Conservation (phyloP, 2,329 filamentous ascomycete genomes). For the Graphilbum fragrans region DNA sequence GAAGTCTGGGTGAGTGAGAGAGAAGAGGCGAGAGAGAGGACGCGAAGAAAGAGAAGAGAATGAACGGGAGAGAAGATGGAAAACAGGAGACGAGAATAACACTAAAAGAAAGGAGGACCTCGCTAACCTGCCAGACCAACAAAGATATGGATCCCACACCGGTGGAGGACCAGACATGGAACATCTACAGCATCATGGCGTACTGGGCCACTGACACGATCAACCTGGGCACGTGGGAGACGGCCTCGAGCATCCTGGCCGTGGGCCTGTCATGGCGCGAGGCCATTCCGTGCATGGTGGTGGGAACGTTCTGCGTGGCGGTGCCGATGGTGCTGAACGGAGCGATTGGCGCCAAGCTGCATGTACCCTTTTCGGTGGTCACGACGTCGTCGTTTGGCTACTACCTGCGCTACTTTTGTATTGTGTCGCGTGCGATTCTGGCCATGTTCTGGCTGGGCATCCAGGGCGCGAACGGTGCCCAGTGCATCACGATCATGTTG, state of each 20-base stretch:
- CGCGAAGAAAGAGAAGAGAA: not conserved
- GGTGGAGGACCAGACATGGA: slow-evolving; percentile 22
- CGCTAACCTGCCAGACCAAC: slow-evolving; percentile 10
- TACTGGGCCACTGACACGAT: slow-evolving; percentile 16
- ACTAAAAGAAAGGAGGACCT: not conserved
- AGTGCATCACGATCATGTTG: slow-evolving; percentile 18
- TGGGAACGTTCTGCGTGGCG: slow-evolving; percentile 42
- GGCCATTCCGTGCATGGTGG: slow-evolving; percentile 18
- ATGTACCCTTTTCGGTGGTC: slow-evolving; percentile 34
- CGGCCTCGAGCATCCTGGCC: slow-evolving; percentile 4
- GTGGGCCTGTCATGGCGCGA: slow-evolving; percentile 6
- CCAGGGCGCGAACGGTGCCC: slow-evolving; percentile 33
- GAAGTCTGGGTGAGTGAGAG: slow-evolving; percentile 14
- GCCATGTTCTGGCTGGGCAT: slow-evolving; percentile 27
- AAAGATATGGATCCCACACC: slow-evolving; percentile 23
- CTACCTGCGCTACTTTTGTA: slow-evolving; percentile 30
- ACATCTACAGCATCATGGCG: slow-evolving; percentile 14
- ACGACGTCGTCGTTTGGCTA: slow-evolving; percentile 32
- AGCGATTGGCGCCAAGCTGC: slow-evolving; percentile 31
- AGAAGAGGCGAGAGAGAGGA: too few relatives aligned
- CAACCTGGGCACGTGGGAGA: slow-evolving; percentile 16
- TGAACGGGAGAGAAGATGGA: not conserved
- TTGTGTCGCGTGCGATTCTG: slow-evolving; percentile 24
- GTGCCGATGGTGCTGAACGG: slow-evolving; percentile 38
- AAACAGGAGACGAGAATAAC: not conserved